Conservation (phyloP, 1,139 yeast genomes). For the Pichia sp. region DNA sequence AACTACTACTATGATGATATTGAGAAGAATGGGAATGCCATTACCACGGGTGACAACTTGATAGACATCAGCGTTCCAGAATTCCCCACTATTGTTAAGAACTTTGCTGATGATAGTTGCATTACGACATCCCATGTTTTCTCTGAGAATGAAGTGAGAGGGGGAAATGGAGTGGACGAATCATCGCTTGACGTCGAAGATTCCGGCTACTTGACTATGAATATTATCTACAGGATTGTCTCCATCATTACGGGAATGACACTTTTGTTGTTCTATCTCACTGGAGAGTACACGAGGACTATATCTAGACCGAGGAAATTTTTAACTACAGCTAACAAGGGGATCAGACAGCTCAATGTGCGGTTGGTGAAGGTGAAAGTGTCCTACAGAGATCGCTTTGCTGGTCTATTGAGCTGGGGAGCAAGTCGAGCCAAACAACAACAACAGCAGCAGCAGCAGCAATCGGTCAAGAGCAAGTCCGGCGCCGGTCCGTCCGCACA, state of each 20-base stretch:
- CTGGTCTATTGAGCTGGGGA: no score
- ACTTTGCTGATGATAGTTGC: background rate
- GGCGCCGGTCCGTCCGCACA: no score
- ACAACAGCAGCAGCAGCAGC: no score
- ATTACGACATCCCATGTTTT: background rate
- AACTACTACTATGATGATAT: no score
- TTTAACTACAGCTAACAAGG: constrained; percentile 75
- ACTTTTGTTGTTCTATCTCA: constrained; percentile 66
- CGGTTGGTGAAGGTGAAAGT: constrained; percentile 65
- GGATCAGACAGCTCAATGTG: constrained; percentile 74
- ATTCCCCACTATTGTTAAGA: background rate
- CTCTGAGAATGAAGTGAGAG: background rate
- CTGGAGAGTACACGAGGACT: constrained; percentile 85
- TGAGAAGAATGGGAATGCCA: no score
- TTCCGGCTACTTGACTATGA: constrained; percentile 1
- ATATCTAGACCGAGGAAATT: constrained; percentile 77
- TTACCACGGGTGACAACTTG: background rate
- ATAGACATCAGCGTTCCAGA: background rate
- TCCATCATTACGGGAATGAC: constrained; percentile 66
- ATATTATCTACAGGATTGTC: constrained; percentile 49
- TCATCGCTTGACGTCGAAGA: background rate
- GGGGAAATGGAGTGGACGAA: background rate
- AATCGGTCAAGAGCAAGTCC: no score
- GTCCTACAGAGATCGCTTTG: no score
- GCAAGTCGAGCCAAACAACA: no score